Evolutionary conservation across 768 basidiomycete species (phyloP), one percentile per base, ranked within the genome.

Genomic region (Paxillus ammoniavirescens): DNA sequence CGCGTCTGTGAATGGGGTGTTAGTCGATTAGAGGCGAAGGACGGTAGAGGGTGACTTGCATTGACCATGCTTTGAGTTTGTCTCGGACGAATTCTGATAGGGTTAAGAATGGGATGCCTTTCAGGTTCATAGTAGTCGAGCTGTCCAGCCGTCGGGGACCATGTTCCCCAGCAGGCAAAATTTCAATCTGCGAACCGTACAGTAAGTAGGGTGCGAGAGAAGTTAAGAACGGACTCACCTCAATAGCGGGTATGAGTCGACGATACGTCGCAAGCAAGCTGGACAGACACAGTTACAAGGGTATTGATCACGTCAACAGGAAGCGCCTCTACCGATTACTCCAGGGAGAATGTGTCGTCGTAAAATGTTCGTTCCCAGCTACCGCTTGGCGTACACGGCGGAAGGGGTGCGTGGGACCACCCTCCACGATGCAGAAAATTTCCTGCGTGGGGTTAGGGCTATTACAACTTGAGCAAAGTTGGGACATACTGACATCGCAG

Each of bases 31-130:
- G 58, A 46, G 42, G 56, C 21, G 52, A 38, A 53, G 46, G 57
- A 42, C 41, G 42, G 55, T 35, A 46, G 49, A 41, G 51, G 43
- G 14, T 2, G 13, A 64, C 84, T 63, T 76, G 89, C 91, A 89
- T 86, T 58, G 83, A 77, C 91, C 91, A 93, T 15, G 81, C 71
- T 61, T 89, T 92, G 48, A 93, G 75, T 75, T 93, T 93, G 43
- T 89, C 90, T 61, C 91, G 79, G 62, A 93, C 72, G 72, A 93
- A 93, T 69, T 93, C 91, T 38, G 91, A 90, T 55, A 89, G 75
- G n/a, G 86, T 84, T 61, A 93, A 72, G 75, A 93, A 93, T 9
- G 91, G 91, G 5, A 93, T 73, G 18, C 82, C 80, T 52, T 84
- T 83, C 18, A 93, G 65, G 53, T 72, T 78, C 78, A 85, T 86